A percentile compares a stretch with the other conserved stretches of the same genome.
These are phyloP conservation scores for Trematosphaeria pertusa DNA, from an alignment of 2,329 filamentous ascomycete genomes.

Conservation along the genomic window DNA sequence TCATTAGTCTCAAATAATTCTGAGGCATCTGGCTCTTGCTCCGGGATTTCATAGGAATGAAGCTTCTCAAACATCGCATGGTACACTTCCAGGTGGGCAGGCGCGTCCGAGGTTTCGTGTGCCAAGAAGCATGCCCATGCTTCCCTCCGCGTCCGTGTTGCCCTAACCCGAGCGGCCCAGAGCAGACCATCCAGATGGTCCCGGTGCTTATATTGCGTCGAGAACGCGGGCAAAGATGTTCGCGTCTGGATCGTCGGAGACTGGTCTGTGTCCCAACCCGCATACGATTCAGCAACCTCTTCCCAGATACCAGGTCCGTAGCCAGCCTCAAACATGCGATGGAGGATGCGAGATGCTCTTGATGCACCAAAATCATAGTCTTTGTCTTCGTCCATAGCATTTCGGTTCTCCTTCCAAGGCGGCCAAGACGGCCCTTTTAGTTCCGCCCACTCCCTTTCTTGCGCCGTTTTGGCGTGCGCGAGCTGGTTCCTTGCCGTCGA, in stretches of 20 bases:
- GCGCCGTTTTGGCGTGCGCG: constrained; percentile 61
- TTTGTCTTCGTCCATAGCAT: constrained; percentile 66
- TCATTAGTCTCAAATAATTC: constrained; percentile 17
- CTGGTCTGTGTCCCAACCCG: constrained; percentile 68
- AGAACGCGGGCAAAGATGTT: constrained; percentile 44
- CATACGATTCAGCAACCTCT: constrained; percentile 59
- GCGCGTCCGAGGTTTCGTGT: constrained; percentile 55
- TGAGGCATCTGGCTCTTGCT: neutral
- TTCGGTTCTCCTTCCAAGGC: constrained; percentile 68
- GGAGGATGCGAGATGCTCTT: constrained; percentile 62
- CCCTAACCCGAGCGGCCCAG: constrained; percentile 65
- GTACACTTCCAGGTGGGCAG: constrained; percentile 54
- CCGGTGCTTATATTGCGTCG: constrained; percentile 9
- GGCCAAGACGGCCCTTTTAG: constrained; percentile 69
- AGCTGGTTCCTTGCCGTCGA: constrained; percentile 64
- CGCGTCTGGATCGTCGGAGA: constrained; percentile 70
- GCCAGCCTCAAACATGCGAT: constrained; percentile 65
- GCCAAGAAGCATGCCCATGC: constrained; percentile 70
- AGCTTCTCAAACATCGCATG: constrained; percentile 66
- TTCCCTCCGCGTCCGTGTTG: constrained; percentile 67
- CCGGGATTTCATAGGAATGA: constrained; percentile 39
- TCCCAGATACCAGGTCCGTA: constrained; percentile 62
- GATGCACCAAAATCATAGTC: constrained; percentile 64
- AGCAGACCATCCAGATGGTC: constrained; percentile 38
- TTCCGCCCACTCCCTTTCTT: constrained; percentile 64